These are phyloP conservation scores for Aspergillus panamensis DNA, from an alignment of 495 filamentous ascomycete species.

Conservation along the genomic window DNA sequence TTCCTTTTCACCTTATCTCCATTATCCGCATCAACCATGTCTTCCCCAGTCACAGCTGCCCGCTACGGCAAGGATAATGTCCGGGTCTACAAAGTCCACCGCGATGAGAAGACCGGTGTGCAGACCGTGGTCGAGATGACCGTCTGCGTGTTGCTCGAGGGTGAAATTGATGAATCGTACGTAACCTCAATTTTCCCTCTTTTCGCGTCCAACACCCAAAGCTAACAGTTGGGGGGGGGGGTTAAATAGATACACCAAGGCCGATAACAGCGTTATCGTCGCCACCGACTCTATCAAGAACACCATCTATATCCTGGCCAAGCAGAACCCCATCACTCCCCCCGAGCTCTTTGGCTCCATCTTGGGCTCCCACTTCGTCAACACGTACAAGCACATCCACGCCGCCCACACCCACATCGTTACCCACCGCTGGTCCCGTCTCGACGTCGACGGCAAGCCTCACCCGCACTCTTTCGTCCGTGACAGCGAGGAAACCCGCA, in stretches of 20 bases:
- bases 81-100: conserved; percentile 90
- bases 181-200: conserved; percentile 23
- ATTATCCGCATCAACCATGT: conserved; percentile 9
- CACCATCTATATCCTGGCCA: conserved; percentile 90
- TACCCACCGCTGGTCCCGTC: conserved; percentile 89
- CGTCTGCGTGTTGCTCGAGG: conserved; percentile 83
- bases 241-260: conserved; percentile 72
- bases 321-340: conserved; percentile 87
- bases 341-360: conserved; percentile 89
- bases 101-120: conserved; percentile 65
- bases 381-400: conserved; percentile 83
- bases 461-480: conserved; percentile 97
- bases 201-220: neutral
- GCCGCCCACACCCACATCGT: conserved; percentile 73
- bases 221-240: conserved; percentile 12
- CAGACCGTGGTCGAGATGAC: conserved; percentile 95
- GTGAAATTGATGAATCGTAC: conserved; percentile 84
- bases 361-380: conserved; percentile 81
- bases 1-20: no score
- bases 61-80: conserved; percentile 98
- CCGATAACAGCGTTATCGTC: conserved; percentile 93
- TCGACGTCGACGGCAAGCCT: conserved; percentile 79
- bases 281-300: conserved; percentile 99
- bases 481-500: conserved; percentile 81
- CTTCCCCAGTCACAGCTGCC: conserved; percentile 58